These are phyloP conservation scores for Uncinocarpus reesii DNA, from an alignment of 2,329 filamentous ascomycete species.

Conservation along the genomic window DNA sequence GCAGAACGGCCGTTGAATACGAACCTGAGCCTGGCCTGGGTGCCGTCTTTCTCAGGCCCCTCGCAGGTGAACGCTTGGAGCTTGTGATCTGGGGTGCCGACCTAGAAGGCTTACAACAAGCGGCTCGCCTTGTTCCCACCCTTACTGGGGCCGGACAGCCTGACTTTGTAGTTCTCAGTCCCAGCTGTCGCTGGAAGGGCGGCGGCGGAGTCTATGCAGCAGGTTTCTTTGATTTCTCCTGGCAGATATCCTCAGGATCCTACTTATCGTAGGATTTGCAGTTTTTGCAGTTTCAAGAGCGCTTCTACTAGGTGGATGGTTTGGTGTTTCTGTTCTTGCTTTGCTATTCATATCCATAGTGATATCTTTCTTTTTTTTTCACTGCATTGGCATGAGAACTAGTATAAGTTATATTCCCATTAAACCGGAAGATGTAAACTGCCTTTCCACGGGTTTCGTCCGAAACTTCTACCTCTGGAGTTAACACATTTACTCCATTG, in stretches of 20 bases:
- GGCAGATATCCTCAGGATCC: constrained; percentile 42
- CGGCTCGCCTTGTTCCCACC: constrained; percentile 45
- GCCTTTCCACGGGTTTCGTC: too few species aligned
- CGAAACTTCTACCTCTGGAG: too few species aligned
- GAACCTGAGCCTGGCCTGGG: constrained; percentile 33
- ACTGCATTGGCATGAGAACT: too few species aligned
- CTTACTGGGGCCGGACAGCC: constrained; percentile 49
- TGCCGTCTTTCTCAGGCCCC: constrained; percentile 44
- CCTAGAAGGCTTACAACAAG: constrained; percentile 38
- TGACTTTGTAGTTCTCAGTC: constrained; percentile 45
- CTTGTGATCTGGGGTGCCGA: constrained; percentile 48
- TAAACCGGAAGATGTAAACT: too few species aligned
- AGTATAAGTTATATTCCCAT: too few species aligned
- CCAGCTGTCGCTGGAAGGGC: constrained; percentile 42
- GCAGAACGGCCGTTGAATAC: constrained; percentile 21
- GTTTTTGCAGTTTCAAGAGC: background rate
- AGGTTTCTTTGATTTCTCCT: constrained; percentile 47
- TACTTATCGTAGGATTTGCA: constrained; percentile 26
- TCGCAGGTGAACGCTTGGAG: constrained; percentile 41
- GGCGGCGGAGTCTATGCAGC: constrained; percentile 44
- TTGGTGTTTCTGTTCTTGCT: background rate
- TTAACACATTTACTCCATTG: background rate
- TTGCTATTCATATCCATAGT: background rate
- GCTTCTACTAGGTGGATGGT: background rate
- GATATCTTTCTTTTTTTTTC: too few species aligned